These are phyloP conservation scores for Russula foetens DNA, from an alignment of 768 basidiomycete genomes.

Conservation along the genomic window DNA sequence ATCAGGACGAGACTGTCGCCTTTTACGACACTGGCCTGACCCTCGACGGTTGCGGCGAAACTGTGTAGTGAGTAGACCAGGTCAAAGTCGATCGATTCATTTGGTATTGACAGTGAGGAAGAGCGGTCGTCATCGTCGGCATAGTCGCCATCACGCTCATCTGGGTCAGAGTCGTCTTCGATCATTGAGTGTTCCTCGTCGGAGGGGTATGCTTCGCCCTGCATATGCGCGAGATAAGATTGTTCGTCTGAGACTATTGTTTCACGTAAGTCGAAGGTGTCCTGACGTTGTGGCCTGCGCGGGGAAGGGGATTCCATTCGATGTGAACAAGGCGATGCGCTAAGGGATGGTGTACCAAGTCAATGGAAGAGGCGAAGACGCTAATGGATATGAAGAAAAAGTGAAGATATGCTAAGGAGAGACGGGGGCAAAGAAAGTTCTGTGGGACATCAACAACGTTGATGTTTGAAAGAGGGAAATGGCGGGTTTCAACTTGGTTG, in stretches of 20 bases:
- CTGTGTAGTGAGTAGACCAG: constrained; percentile 91
- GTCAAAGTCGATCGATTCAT: constrained; percentile 90
- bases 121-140: constrained; percentile 74
- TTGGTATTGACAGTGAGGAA: constrained; percentile 78
- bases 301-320: constrained; percentile 7
- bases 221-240: constrained; percentile 39
- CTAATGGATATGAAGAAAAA: not conserved
- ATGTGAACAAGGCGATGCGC: not conserved
- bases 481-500: not conserved
- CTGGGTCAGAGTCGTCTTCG: constrained; percentile 76
- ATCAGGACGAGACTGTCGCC: constrained; percentile 94
- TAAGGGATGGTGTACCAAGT: not conserved
- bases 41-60: constrained; percentile 96
- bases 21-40: constrained; percentile 97
- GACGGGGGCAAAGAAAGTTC: not conserved
- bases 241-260: constrained; percentile 49
- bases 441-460: not conserved
- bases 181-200: constrained; percentile 78
- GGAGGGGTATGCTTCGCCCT: constrained; percentile 43
- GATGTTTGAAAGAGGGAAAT: not conserved
- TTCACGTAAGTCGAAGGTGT: constrained; percentile 67
- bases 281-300: constrained; percentile 31
- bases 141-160: constrained; percentile 57
- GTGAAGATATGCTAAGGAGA: not conserved
- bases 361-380: not conserved